These are phyloP conservation scores for Rhynchospora breviuscula DNA, from an alignment of 176 grass and related monocot genomes.

Conservation along the genomic window DNA sequence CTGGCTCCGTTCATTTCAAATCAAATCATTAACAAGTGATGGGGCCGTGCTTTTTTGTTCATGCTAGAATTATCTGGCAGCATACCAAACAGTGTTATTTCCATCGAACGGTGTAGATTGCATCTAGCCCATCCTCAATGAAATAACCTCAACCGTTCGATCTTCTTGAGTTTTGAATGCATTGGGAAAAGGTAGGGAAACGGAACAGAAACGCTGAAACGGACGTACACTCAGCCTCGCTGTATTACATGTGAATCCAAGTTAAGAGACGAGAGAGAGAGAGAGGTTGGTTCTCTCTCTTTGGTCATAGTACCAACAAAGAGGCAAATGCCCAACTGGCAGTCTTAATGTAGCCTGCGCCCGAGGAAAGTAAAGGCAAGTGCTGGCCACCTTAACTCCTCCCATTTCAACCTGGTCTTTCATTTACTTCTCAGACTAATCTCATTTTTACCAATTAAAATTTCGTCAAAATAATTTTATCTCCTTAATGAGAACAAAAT, in stretches of 20 bases:
- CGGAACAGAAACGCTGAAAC: background rate
- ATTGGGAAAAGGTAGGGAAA: background rate
- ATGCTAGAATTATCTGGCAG: slow-evolving; percentile 5
- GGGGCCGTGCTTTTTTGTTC: background rate
- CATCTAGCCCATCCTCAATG: background rate
- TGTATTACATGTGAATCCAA: slow-evolving; percentile 27
- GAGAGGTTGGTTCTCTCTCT: background rate
- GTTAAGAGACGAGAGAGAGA: background rate
- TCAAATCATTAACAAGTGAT: slow-evolving; percentile 9
- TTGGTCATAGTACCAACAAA: slow-evolving; percentile 2
- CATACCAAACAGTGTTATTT: background rate
- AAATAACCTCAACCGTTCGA: background rate
- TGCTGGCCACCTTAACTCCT: background rate
- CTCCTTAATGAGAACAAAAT: background rate
- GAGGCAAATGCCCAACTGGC: slow-evolving; percentile 27
- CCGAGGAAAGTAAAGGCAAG: slow-evolving; percentile 20
- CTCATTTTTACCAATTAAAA: background rate
- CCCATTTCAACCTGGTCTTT: background rate
- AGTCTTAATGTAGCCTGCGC: slow-evolving; percentile 26
- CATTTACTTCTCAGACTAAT: slow-evolving; percentile 19
- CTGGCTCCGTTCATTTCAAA: background rate
- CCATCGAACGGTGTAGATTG: background rate
- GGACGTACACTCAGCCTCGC: slow-evolving; percentile 22
- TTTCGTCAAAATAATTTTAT: background rate
- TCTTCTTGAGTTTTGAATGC: background rate